Conservation (phyloP, 169 alveolate species). For the Babesia bigemina region DNA sequence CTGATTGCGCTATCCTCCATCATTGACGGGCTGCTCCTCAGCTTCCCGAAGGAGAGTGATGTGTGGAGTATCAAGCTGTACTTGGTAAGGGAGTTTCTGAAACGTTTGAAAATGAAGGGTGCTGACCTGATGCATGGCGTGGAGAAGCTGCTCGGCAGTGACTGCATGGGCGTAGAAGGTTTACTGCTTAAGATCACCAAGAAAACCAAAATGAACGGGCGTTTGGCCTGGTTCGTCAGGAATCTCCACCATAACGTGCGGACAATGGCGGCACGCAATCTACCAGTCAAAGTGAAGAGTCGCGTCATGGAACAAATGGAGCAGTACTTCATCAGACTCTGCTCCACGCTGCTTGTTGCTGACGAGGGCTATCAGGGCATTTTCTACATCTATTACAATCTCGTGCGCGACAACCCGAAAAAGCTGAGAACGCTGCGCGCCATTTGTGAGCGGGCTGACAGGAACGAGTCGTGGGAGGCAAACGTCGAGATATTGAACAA, state of each 20-base stretch:
- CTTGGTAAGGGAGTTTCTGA: neutral
- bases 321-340: slow-evolving; percentile 13
- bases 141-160: neutral
- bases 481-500: slow-evolving; percentile 31
- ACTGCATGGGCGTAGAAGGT: slow-evolving; percentile 20
- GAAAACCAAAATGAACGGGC: slow-evolving; percentile 24
- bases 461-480: slow-evolving; percentile 32
- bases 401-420: slow-evolving; percentile 2
- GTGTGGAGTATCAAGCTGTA: slow-evolving; percentile 29
- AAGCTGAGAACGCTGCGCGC: slow-evolving; percentile 10
- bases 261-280: neutral
- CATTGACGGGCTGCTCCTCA: slow-evolving; percentile 14
- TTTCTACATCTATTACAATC: slow-evolving; percentile 2
- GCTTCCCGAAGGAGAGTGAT: slow-evolving; percentile 42
- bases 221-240: slow-evolving; percentile 37
- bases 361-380: slow-evolving; percentile 39
- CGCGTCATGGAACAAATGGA: slow-evolving; percentile 10
- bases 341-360: slow-evolving; percentile 9
- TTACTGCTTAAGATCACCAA: neutral
- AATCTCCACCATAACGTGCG: neutral
- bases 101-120: neutral
- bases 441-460: slow-evolving; percentile 20
- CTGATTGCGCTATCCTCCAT: slow-evolving; percentile 5
- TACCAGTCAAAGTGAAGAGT: neutral
- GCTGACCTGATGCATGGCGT: neutral